Conservation (phyloP, 2,329 filamentous ascomycete species). For the Aspergillus awamori region DNA sequence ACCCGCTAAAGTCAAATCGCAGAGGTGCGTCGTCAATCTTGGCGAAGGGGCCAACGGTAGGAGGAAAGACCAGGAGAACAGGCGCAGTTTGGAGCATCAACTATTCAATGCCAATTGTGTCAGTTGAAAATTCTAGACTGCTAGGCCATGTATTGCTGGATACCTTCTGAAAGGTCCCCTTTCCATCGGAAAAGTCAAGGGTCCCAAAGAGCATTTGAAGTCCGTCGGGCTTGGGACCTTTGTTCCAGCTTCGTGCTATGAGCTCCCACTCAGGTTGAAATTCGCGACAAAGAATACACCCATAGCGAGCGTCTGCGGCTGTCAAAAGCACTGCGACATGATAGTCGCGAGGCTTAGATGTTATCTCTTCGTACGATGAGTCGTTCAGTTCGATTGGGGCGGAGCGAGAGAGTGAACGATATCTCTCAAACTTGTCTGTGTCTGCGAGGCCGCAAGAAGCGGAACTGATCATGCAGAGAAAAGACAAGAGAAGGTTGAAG, state of each 20-base stretch:
- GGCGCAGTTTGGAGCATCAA: constrained; percentile 92
- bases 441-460: constrained; percentile 57
- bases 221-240: constrained; percentile 67
- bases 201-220: constrained; percentile 73
- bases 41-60: constrained; percentile 79
- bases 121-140: constrained; percentile 13
- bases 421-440: constrained; percentile 69
- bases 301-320: constrained; percentile 78
- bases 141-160: constrained; percentile 25
- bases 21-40: constrained; percentile 68
- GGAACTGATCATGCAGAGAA: constrained; percentile 33
- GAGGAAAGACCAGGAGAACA: constrained; percentile 82
- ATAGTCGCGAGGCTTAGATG: constrained; percentile 78
- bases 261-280: constrained; percentile 96
- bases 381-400: constrained; percentile 79
- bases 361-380: constrained; percentile 72
- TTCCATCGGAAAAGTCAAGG: constrained; percentile 85
- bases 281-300: constrained; percentile 82
- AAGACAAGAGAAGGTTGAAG: constrained; percentile 43
- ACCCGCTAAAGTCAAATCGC: constrained; percentile 89
- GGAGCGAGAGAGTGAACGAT: constrained; percentile 68
- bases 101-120: constrained; percentile 50
- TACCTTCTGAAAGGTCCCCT: constrained; percentile 84
- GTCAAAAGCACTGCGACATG: constrained; percentile 81
- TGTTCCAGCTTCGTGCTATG: constrained; percentile 81